Base-by-base conservation (phyloP, 441 rosid genomes). In the Isatis lusitanica region DNA sequence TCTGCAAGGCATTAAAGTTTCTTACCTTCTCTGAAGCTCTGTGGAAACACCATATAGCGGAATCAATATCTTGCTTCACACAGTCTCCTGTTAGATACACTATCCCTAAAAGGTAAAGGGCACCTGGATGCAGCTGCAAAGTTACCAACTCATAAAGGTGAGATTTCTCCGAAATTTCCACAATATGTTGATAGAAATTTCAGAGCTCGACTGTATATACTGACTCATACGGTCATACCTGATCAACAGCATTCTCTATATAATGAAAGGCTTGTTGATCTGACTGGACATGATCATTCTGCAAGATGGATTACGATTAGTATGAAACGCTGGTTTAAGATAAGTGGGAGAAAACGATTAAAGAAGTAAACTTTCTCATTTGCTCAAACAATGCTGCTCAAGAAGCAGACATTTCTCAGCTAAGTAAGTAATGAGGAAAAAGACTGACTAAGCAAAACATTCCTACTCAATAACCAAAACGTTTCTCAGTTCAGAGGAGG, bases 21-120 rank as follows among this genome's bases (percentile, higher is more conserved):
- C 5, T 48, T 43, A 82, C 96, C 88, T 87, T 93, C 80, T 91
- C 96, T 4, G 98, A 85, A 80, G 97, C 93, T 73, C 96, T 81
- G 58, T 89, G 95, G 83, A 94, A 92, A 75, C 97, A 94, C 99
- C 98, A 92, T 69, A 92, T 76, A 58, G 98, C 99, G 17, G 97
- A 92, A 73, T 86, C 94, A 74, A 83, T 46, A 76, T 94, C 98
- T 84, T 94, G 88, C 84, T 87, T 90, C 77, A 92, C 91, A 51
- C 94, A 92, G 74, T 92, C 98, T 70, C 98, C 96, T 1, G 94
- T 84, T 77, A 90, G 74, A 82, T 92, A 92, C 61, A 92, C 97
- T 55, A 87, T 83, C 17, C 98, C 97, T n/a, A 92, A 81, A 67
- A 94, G 97, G 79, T 90, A 92, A 65, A 92, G 94, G 46, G 97